Percentiles rank a stretch among this genome's conserved stretches.
These are phyloP conservation scores for Aegilops speltoides DNA, from an alignment of 176 grass and related monocot species.

Conservation along the genomic window DNA sequence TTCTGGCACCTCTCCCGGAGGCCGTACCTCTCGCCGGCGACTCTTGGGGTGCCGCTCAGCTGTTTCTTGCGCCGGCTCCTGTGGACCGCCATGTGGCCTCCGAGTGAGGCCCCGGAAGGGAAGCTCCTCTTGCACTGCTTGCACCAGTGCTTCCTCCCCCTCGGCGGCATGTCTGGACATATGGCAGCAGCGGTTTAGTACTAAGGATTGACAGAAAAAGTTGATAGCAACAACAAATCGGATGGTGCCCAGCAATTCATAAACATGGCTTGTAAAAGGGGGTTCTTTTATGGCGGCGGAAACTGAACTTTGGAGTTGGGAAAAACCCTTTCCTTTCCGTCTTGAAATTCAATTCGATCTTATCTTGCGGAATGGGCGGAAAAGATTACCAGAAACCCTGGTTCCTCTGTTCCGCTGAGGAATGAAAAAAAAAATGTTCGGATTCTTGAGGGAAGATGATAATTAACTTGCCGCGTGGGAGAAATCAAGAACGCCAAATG, in stretches of 20 bases:
- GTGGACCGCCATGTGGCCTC: constrained; percentile 45
- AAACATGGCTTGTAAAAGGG: background rate
- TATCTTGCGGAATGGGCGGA: background rate
- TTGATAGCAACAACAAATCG: background rate
- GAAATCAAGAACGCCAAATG: constrained; percentile 31
- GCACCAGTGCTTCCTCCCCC: constrained; percentile 33
- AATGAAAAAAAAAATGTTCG: background rate
- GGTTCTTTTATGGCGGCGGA: background rate
- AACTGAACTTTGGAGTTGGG: background rate
- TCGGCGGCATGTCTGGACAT: constrained; percentile 26
- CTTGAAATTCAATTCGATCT: constrained; percentile 1
- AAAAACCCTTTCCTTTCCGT: background rate
- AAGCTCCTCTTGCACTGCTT: constrained; percentile 46
- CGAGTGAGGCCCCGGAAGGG: constrained; percentile 29
- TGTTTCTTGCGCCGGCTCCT: constrained; percentile 10
- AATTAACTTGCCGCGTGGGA: background rate
- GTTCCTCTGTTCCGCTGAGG: background rate
- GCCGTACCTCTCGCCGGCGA: background rate
- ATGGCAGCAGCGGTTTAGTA: background rate
- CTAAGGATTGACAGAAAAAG: background rate
- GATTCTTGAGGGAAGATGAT: background rate
- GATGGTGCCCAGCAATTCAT: background rate
- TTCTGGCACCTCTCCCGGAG: constrained; percentile 20
- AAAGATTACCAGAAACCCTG: background rate
- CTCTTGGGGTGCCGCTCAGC: background rate